Evolutionary conservation across 139 green algal genomes (phyloP).

Genomic region (Penium margaritaceum): DNA sequence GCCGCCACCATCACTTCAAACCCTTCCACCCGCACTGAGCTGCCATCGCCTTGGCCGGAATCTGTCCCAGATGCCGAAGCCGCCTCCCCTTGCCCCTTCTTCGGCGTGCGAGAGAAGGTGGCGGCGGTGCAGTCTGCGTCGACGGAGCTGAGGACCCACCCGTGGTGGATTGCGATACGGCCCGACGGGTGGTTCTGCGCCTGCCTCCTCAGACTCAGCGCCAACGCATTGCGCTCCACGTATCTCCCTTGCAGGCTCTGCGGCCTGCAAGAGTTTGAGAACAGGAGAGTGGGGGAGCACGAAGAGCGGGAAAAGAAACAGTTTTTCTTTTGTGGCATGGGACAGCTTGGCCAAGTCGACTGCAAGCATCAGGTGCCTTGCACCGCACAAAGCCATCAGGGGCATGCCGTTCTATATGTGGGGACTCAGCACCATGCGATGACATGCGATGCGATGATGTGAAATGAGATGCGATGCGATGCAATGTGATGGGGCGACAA

Average conservation of each 20-base stretch:
- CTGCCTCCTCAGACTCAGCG: not conserved
- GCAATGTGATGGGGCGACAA: too few species aligned
- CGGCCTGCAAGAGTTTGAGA: not conserved
- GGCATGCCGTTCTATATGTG: too few species aligned
- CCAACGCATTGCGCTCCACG: not conserved
- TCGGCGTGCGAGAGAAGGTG: not conserved
- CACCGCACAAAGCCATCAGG: too few species aligned
- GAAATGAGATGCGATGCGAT: too few species aligned
- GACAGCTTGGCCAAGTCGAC: too few species aligned
- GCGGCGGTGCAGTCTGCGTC: constrained; percentile 1
- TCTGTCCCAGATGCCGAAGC: not conserved
- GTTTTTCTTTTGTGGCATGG: too few species aligned
- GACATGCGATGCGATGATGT: too few species aligned
- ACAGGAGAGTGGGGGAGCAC: too few species aligned
- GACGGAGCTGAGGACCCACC: constrained; percentile 5
- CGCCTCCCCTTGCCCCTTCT: not conserved
- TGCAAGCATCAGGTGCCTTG: too few species aligned
- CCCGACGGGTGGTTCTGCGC: constrained; percentile 6
- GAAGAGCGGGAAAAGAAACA: too few species aligned
- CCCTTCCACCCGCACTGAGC: not conserved
- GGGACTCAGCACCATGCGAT: too few species aligned
- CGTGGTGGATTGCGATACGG: not conserved
- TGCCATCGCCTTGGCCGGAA: not conserved
- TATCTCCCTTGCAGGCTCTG: not conserved
- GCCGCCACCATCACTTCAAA: constrained; percentile 9